Base-by-base conservation (phyloP, 2,329 filamentous ascomycete genomes). In the Colletotrichum costaricense region DNA sequence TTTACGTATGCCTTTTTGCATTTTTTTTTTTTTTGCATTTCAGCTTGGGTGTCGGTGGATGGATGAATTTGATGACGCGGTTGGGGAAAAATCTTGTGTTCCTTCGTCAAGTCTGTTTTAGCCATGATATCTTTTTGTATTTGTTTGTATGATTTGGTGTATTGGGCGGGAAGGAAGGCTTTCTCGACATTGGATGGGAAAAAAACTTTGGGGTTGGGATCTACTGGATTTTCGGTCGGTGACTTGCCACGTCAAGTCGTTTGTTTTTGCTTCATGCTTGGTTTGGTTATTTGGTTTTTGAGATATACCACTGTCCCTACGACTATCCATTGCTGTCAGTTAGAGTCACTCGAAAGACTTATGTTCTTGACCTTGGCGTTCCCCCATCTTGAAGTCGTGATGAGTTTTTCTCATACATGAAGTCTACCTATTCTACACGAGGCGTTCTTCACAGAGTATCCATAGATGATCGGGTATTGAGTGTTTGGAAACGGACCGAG, bases 261-360 rank as follows among this genome's bases (percentile, higher is more conserved):
- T n/a, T 33, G 22, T 16, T 8, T 22, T 28, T 26, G 24, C 14
- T 11, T 26, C 14, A 19, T 42, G 14, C 5, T n/a, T 19, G 49
- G n/a, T 5, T 14, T 42, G 14, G 30, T 8, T 42, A 3, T 64
- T 55, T 42, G 42, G 16, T 2, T 19, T 49, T 56, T 28, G 7
- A 28, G 16, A 22, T 19, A 65, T 46, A 65, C n/a, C 63, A 56
- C 16, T 12, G 62, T 56, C 63, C 12, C 33, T 65, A 65, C 49
- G 28, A 56, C 2, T 56, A 28, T 56, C 22, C 14, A 26, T 56
- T 28, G 22, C 54, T 28, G 16, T 14, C 26, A 14, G 8, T 11
- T 19, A 56, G 11, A 16, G 22, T 19, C 9, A 56, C 16, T 8
- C 28, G 22, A 56, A 56, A 14, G n/a, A 26, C 30, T 56, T 7